Evolutionary conservation across 345 rosid genomes (phyloP), one percentile per base, ranked within the genome.

Genomic region (Excoecaria cochinchinensis): DNA sequence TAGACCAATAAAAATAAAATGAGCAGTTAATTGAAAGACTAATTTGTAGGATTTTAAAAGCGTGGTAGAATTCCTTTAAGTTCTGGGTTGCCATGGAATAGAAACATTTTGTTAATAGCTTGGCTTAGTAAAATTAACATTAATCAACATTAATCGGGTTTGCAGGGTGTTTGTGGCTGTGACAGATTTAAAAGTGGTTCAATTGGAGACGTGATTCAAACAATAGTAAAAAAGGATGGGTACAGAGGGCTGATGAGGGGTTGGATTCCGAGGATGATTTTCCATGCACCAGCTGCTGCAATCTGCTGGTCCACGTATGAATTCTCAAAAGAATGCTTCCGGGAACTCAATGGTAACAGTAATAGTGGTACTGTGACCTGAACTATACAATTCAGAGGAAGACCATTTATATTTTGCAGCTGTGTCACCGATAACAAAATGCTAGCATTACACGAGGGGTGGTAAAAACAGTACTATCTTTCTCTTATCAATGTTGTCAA

Each of bases 221-320:
- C 88, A 42, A 92, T 96, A 68, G 81, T 96, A 50, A 78, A 80
- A 75, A 93, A 93, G 84, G 97, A 96, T 1, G 97, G 98, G 14
- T 93, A 93, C 81, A 86, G 78, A 79, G 98, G 98, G 74, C 91
- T 93, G 21, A 75, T 90, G 17, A 90, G 98, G 77, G 99, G 99
- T 25, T 96, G 99, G 99, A 80, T 85, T 57, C 99, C 98, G 0
- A 86, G 99, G 88, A 96, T 92, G 95, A 90, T 96, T 42, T 96
- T 96, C 89, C 99, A 96, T 76, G 97, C 98, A 53, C 99, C 98
- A n/a, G 99, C 99, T 73, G 97, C 99, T 44, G 97, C 99, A 4
- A 96, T 93, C 75, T 92, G 97, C 78, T 96, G 99, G 99, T 90
- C 98, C 15, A 89, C 92, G 4, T 96, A 96, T 63, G 98, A 96